phyloP scores from a whole-genome alignment of 202 grass and related monocot genomes.

The Musa balbisiana region DNA sequence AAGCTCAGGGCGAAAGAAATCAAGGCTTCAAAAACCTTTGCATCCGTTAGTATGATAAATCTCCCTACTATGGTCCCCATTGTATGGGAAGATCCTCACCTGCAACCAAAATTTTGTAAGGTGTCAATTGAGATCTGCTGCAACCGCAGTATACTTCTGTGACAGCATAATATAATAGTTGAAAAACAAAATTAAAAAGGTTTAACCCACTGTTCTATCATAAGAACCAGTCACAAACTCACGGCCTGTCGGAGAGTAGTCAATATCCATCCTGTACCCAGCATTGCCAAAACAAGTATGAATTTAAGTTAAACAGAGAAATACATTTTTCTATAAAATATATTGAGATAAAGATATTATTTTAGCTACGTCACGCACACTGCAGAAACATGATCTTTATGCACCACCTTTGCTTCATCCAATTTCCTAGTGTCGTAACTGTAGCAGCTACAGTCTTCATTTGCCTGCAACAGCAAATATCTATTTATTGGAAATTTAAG shows the following conservation, averaged over 20 bases:
- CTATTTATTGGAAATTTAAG: background rate
- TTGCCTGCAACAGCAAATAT: conserved; percentile 52
- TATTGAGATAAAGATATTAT: background rate
- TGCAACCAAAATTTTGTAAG: conserved; percentile 27
- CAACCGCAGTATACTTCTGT: background rate
- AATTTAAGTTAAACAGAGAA: background rate
- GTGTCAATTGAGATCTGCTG: too few relatives aligned
- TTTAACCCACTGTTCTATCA: conserved; percentile 69
- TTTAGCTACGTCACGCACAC: conserved; percentile 52
- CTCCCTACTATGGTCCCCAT: conserved; percentile 87
- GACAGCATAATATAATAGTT: conserved; percentile 2
- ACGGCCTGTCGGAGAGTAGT: conserved; percentile 86
- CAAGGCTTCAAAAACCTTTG: conserved; percentile 58
- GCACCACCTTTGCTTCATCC: conserved; percentile 84
- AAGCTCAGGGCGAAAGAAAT: conserved; percentile 1
- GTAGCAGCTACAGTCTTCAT: conserved; percentile 96
- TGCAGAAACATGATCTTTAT: conserved; percentile 95
- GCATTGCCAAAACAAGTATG: conserved; percentile 22
- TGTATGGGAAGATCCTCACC: conserved; percentile 77
- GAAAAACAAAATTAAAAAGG: conserved; percentile 9
- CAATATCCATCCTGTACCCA: conserved; percentile 93
- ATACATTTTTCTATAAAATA: background rate
- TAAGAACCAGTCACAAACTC: conserved; percentile 98
- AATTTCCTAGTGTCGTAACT: conserved; percentile 85
- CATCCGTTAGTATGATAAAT: conserved; percentile 99